phyloP scores from a whole-genome alignment of 108 stramenopile species.

The Pseudonitzschia delicatissima region DNA sequence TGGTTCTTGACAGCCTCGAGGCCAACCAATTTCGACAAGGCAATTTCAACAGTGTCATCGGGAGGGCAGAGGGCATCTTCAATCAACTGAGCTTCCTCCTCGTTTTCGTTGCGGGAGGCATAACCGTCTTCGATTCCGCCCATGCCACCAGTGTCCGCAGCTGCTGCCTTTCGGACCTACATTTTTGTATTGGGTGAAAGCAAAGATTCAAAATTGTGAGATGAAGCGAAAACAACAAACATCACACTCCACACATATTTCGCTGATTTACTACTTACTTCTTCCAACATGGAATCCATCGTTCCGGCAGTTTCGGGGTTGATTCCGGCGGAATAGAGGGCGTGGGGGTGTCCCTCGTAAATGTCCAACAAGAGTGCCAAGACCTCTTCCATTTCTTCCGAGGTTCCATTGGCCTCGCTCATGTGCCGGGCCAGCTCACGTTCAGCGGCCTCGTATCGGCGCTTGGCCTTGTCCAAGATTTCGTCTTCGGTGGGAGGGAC shows the following conservation, averaged over 20 bases:
- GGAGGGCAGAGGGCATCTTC: slow-evolving; percentile 81
- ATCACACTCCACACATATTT: neutral
- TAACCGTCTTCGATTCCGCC: slow-evolving; percentile 27
- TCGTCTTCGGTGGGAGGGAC: slow-evolving; percentile 83
- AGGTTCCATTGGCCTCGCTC: slow-evolving; percentile 32
- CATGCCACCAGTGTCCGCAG: slow-evolving; percentile 52
- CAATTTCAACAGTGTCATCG: slow-evolving; percentile 75
- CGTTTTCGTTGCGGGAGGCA: slow-evolving; percentile 29
- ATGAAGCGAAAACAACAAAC: neutral
- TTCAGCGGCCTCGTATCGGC: slow-evolving; percentile 71
- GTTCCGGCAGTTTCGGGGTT: slow-evolving; percentile 63
- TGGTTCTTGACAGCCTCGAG: slow-evolving; percentile 77
- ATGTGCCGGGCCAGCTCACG: slow-evolving; percentile 69
- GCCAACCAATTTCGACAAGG: slow-evolving; percentile 65
- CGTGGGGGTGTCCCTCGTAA: slow-evolving; percentile 69
- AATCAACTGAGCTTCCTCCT: slow-evolving; percentile 78
- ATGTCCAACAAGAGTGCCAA: slow-evolving; percentile 74
- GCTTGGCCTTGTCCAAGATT: slow-evolving; percentile 64
- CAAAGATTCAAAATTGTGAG: neutral
- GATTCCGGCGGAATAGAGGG: slow-evolving; percentile 80
- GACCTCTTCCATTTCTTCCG: slow-evolving; percentile 74
- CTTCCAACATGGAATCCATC: slow-evolving; percentile 69
- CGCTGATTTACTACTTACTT: slow-evolving; percentile 56
- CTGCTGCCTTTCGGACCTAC: slow-evolving; percentile 73
- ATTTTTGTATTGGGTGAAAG: neutral